Evolutionary conservation across 83 land plant species (phyloP).

Genomic region (Picea engelmannii): DNA sequence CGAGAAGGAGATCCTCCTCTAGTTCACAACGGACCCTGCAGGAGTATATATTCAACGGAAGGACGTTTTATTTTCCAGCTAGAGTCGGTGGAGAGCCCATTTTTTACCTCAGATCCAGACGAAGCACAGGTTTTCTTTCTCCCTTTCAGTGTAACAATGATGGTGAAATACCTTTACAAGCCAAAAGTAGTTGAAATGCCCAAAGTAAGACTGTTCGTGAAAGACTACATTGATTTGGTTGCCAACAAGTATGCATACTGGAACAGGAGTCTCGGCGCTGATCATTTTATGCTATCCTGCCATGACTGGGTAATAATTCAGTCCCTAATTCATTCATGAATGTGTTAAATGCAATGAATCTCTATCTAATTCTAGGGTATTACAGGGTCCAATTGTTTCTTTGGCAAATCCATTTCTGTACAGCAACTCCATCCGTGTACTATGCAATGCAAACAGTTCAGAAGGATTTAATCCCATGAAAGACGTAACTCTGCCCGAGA

Average conservation of each 20-base stretch:
- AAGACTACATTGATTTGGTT: constrained; percentile 58
- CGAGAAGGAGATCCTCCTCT: constrained; percentile 89
- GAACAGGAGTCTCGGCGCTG: constrained; percentile 74
- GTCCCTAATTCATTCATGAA: no score
- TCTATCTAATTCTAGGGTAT: no score
- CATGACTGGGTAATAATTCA: no score
- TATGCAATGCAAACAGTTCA: constrained; percentile 59
- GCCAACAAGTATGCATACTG: constrained; percentile 63
- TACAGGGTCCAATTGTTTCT: constrained; percentile 19
- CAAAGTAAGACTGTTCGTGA: constrained; percentile 30
- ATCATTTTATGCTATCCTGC: constrained; percentile 89
- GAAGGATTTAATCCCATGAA: constrained; percentile 54
- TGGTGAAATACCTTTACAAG: constrained; percentile 53
- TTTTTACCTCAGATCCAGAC: constrained; percentile 46
- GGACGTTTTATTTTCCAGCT: constrained; percentile 70
- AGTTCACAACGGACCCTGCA: constrained; percentile 80
- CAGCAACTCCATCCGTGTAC: constrained; percentile 34
- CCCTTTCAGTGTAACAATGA: constrained; percentile 48
- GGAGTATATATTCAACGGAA: constrained; percentile 81
- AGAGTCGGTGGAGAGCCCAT: constrained; percentile 27
- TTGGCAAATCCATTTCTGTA: neutral
- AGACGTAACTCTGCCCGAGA: constrained; percentile 50
- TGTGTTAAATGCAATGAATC: no score
- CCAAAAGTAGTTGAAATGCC: constrained; percentile 23
- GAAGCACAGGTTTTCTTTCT: constrained; percentile 62